These are phyloP conservation scores for Dictyostelium brefeldianum DNA, from an alignment of 78 protist genomes.

Conservation along the genomic window DNA sequence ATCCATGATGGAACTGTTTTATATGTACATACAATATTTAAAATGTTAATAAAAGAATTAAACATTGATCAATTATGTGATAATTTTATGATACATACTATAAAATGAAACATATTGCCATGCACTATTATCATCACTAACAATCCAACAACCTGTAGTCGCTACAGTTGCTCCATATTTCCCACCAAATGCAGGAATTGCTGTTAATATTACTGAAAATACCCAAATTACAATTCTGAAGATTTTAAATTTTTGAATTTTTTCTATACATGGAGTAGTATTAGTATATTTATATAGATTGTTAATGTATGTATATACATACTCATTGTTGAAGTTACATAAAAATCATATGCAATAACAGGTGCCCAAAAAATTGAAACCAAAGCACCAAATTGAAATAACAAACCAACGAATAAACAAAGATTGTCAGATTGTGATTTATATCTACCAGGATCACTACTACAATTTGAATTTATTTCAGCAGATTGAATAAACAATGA, in stretches of 20 bases:
- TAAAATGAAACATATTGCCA: constrained; percentile 52
- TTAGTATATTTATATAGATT: neutral
- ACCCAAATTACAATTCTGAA: constrained; percentile 14
- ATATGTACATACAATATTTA: too few species aligned
- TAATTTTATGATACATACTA: too few species aligned
- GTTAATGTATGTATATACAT: neutral
- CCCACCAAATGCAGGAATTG: constrained; percentile 3
- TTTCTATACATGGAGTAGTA: neutral
- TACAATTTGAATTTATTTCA: neutral
- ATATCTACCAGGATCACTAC: constrained; percentile 11
- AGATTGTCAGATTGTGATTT: constrained; percentile 11
- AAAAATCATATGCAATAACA: constrained; percentile 23
- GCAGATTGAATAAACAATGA: constrained; percentile 1
- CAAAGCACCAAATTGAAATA: constrained; percentile 31
- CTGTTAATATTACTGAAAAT: neutral
- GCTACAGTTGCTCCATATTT: neutral
- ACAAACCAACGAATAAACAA: constrained; percentile 19
- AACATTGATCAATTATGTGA: too few species aligned
- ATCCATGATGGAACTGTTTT: neutral
- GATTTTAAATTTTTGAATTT: neutral
- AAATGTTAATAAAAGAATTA: neutral
- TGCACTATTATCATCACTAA: neutral
- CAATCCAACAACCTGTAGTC: constrained; percentile 52
- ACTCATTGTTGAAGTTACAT: neutral
- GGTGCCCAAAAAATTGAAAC: constrained; percentile 2